phyloP scores from a whole-genome alignment of 2,329 filamentous ascomycete genomes.

The Plenodomus tracheiphilus region DNA sequence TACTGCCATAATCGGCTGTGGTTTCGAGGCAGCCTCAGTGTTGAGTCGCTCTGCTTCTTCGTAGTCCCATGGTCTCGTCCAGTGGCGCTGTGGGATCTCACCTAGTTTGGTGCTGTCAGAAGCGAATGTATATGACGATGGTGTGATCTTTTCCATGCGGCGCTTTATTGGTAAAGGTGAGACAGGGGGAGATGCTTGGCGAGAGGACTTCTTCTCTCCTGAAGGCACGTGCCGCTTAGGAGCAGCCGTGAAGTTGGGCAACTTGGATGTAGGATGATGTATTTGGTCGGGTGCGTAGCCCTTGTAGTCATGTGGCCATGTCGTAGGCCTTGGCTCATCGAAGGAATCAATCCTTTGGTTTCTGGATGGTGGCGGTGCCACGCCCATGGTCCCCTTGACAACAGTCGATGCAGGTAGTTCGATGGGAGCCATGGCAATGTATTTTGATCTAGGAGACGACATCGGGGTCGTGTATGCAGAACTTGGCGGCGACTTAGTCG shows the following conservation, averaged over 20 bases:
- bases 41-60: constrained; percentile 49
- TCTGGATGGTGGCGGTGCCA: constrained; percentile 8
- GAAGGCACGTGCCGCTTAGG: constrained; percentile 8
- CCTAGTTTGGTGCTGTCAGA: constrained; percentile 53
- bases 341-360: constrained; percentile 26
- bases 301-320: constrained; percentile 25
- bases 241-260: constrained; percentile 17
- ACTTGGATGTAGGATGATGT: constrained; percentile 17
- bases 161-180: constrained; percentile 22
- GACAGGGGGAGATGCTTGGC: not conserved
- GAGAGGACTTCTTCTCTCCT: constrained; percentile 1
- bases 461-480: constrained; percentile 28
- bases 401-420: constrained; percentile 12
- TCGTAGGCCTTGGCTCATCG: constrained; percentile 24
- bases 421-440: constrained; percentile 30
- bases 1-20: constrained; percentile 7
- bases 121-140: constrained; percentile 49
- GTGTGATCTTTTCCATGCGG: constrained; percentile 41
- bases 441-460: constrained; percentile 28
- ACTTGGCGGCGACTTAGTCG: constrained; percentile 22
- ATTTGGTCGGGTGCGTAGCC: constrained; percentile 13
- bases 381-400: constrained; percentile 14
- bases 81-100: constrained; percentile 52
- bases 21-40: constrained; percentile 35
- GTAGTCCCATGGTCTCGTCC: constrained; percentile 49